phyloP scores from a whole-genome alignment of 2,329 filamentous ascomycete genomes.

The Monilinia polystroma region DNA sequence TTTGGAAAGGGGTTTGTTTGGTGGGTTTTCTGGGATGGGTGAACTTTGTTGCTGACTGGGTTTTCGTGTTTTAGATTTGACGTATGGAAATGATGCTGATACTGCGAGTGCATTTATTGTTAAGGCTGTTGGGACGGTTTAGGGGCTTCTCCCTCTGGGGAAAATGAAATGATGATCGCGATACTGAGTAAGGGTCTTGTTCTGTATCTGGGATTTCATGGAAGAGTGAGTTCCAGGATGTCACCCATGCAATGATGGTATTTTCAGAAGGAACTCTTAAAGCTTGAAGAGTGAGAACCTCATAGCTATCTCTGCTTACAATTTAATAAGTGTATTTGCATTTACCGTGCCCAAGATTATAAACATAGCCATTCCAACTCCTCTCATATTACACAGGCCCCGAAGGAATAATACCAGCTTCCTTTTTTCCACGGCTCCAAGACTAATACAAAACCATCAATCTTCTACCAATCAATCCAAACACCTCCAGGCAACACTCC shows the following conservation, averaged over 20 bases:
- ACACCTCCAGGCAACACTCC: conserved; percentile 71
- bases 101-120: conserved; percentile 43
- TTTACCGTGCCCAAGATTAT: background rate
- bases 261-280: background rate
- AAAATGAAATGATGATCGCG: background rate
- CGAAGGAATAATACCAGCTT: background rate
- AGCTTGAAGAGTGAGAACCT: background rate
- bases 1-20: no score
- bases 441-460: background rate
- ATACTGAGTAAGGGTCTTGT: background rate
- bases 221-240: background rate
- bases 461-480: conserved; percentile 80
- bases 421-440: background rate
- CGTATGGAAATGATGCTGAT: conserved; percentile 43
- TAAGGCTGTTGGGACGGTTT: conserved; percentile 8
- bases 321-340: background rate
- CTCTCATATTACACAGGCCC: background rate
- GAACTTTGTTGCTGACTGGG: conserved; percentile 41
- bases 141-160: background rate
- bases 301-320: background rate
- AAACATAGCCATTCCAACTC: background rate
- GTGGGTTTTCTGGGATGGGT: conserved; percentile 3
- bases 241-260: background rate
- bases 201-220: background rate
- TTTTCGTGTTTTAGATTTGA: conserved; percentile 43